Conservation (phyloP, 257 asterid species). For the Avicennia marina region DNA sequence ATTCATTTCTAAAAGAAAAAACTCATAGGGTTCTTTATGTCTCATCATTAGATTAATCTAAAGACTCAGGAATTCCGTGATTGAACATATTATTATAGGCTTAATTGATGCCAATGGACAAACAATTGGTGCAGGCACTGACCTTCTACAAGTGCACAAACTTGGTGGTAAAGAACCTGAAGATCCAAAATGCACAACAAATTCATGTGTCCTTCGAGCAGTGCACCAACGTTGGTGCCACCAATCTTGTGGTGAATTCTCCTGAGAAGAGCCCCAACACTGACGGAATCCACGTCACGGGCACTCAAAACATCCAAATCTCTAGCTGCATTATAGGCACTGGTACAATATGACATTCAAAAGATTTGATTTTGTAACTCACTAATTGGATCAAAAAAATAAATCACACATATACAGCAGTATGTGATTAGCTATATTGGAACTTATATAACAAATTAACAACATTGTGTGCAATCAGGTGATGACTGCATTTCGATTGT, state of each 20-base stretch:
- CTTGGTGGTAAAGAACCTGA: slow-evolving; percentile 43
- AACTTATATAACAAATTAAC: no score
- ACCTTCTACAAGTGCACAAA: slow-evolving; percentile 57
- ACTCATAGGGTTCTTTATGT: no score
- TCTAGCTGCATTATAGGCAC: slow-evolving; percentile 50
- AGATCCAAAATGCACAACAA: slow-evolving; percentile 57
- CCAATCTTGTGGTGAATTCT: slow-evolving; percentile 41
- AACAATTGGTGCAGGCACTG: slow-evolving; percentile 47
- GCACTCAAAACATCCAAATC: slow-evolving; percentile 46
- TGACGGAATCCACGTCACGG: slow-evolving; percentile 72
- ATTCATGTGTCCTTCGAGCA: slow-evolving; percentile 54
- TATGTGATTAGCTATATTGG: no score
- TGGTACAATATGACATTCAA: slow-evolving; percentile 27
- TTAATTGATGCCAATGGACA: no score
- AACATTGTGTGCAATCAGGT: slow-evolving; percentile 45
- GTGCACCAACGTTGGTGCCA: slow-evolving; percentile 43
- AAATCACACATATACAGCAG: no score
- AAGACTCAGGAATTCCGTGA: no score
- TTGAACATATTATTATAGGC: no score
- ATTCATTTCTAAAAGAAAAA: no score
- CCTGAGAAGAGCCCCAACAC: slow-evolving; percentile 77
- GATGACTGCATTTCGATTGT: slow-evolving; percentile 88
- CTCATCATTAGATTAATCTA: no score
- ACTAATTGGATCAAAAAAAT: no score
- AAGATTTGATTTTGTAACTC: background rate